These are phyloP conservation scores for Blastocystis sp. DNA, from an alignment of 352 stramenopile genomes.

Conservation along the genomic window DNA sequence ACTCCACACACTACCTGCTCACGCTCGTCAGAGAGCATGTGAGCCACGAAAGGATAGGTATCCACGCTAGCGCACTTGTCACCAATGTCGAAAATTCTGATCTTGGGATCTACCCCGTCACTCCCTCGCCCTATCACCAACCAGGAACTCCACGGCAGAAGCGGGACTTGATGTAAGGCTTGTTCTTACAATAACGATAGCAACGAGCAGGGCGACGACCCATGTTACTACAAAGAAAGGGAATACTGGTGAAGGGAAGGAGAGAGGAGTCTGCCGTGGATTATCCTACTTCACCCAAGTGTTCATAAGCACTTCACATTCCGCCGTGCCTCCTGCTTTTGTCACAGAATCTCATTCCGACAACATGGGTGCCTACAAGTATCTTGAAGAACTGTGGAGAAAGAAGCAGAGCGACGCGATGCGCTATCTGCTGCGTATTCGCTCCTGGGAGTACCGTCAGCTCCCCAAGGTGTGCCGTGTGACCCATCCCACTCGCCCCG, in stretches of 20 bases:
- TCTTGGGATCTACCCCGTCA: slow-evolving; percentile 82
- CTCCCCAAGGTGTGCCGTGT: slow-evolving; percentile 90
- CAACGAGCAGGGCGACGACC: slow-evolving; percentile 84
- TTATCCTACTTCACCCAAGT: slow-evolving; percentile 17
- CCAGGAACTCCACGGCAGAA: slow-evolving; percentile 97
- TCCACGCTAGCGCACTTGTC: slow-evolving; percentile 96
- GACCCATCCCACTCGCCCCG: slow-evolving; percentile 88
- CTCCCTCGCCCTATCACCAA: background rate
- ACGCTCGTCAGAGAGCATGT: slow-evolving; percentile 87
- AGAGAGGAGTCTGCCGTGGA: background rate
- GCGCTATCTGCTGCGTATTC: slow-evolving; percentile 97
- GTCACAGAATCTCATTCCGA: slow-evolving; percentile 17
- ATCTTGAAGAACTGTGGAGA: slow-evolving; percentile 96
- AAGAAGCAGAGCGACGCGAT: slow-evolving; percentile 99
- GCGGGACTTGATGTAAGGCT: slow-evolving; percentile 99
- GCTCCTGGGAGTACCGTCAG: slow-evolving; percentile 93
- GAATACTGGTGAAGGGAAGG: slow-evolving; percentile 4
- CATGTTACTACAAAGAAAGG: slow-evolving; percentile 39
- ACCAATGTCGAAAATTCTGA: slow-evolving; percentile 98
- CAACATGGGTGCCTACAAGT: slow-evolving; percentile 99
- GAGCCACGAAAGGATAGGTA: slow-evolving; percentile 94
- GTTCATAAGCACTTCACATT: slow-evolving; percentile 35
- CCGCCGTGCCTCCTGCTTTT: slow-evolving; percentile 11
- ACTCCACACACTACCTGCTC: slow-evolving; percentile 56
- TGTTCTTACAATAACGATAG: slow-evolving; percentile 99